Evolutionary conservation across 805 yeast genomes (phyloP), one percentile per base, ranked within the genome.

Genomic region (Kodamaea leandrae): DNA sequence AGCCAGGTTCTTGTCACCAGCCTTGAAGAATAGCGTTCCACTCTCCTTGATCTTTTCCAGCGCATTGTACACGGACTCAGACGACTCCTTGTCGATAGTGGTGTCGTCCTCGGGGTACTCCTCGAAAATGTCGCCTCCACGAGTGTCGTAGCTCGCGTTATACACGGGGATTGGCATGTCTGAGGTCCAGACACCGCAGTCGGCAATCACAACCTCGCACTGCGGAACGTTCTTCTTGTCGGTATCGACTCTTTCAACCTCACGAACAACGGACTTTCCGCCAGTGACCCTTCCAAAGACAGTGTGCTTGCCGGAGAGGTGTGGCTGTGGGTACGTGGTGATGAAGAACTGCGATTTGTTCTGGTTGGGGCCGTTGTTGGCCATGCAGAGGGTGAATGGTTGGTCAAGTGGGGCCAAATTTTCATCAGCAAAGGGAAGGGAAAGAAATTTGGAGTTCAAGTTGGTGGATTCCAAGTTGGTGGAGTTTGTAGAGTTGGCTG

Each of bases 51-150:
- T 84, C 12, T 60, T 76, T 7, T 47, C 50, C 0, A 81, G 58
- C 0, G 82, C 86, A 7, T 63, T 62, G 42, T 55, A 77, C 0
- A 83, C 80, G 16, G 68, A 64, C 38, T 66, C 71, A 6, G 80
- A 68, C 38, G 82, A 77, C 14, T 83, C 81, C 33, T 75, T 74
- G 42, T 76, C 80, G 36, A 82, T 77, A 43, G 71, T 59, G 15
- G 36, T 50, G 50, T 84, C 87, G 57, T 86, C 95, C 45, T 80
- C 89, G 0, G 93, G 95, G 50, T 71, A 78, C 57, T 85, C 93
- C 60, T 85, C 93, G 51, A 72, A 86, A 0, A 76, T 57, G 51
- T 86, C 95, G 6, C 86, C 87, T 1, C 83, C 88, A 6, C 80
- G 66, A 0, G 63, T 53, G 44, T 76, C 77, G 50, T 78, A 77